Percentiles rank a stretch among this genome's conserved stretches.
phyloP scores from a whole-genome alignment of 352 stramenopile species.

The Pythium aquatile region DNA sequence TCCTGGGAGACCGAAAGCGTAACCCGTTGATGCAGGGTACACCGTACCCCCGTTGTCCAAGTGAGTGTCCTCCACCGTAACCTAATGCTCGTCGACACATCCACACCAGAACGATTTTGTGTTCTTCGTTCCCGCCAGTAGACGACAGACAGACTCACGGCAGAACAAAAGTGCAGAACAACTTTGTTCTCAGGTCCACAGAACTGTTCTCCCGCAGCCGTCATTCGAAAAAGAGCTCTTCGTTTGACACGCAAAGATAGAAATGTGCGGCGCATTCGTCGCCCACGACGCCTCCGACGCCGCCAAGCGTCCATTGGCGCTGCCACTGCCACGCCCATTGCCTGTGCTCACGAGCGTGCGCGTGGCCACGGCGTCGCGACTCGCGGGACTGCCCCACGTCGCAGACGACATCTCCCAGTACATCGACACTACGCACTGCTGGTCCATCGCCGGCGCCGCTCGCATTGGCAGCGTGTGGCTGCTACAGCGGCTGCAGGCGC shows the following conservation, averaged over 20 bases:
- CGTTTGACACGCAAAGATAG: not conserved
- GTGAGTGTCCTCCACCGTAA: constrained; percentile 2
- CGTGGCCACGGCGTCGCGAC: not conserved
- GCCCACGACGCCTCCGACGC: not conserved
- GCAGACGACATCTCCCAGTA: constrained; percentile 5
- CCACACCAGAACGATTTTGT: not conserved
- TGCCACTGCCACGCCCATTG: not conserved
- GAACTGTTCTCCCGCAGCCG: not conserved
- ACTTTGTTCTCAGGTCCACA: not conserved
- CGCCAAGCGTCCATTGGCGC: not conserved
- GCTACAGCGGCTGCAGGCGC: constrained; percentile 11
- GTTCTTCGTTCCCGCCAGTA: constrained; percentile 1
- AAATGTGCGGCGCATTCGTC: constrained; percentile 4
- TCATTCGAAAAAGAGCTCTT: constrained; percentile 10
- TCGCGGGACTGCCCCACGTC: constrained; percentile 3
- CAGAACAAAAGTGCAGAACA: not conserved
- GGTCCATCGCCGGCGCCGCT: constrained; percentile 6
- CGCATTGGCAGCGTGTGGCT: constrained; percentile 18
- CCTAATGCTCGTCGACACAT: constrained; percentile 7
- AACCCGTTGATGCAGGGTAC: not conserved
- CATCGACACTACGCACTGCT: constrained; percentile 3
- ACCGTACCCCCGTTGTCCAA: not conserved
- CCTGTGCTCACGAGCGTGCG: constrained; percentile 11
- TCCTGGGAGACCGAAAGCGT: no score
- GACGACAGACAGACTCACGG: not conserved